Percentiles rank a stretch among this genome's conserved stretches.
phyloP scores from a whole-genome alignment of 805 yeast species.

The Starmerella vaccinii region DNA sequence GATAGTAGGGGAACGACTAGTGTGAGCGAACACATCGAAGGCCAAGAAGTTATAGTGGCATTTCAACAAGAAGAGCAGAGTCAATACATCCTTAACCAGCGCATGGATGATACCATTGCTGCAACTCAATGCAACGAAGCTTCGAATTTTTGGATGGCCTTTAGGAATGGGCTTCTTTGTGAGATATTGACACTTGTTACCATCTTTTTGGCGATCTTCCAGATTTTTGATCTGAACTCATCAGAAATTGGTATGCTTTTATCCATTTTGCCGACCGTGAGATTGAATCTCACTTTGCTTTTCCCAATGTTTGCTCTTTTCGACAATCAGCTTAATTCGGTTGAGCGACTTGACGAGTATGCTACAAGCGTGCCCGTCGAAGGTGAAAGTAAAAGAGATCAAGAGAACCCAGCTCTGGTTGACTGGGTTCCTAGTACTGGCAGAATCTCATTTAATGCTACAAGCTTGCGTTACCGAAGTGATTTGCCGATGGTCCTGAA shows the following conservation, averaged over 20 bases:
- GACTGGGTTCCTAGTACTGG: constrained; percentile 57
- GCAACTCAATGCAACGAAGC: constrained; percentile 53
- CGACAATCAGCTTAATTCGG: constrained; percentile 66
- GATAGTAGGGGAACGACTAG: constrained; percentile 60
- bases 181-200: constrained; percentile 42
- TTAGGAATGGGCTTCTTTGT: constrained; percentile 48
- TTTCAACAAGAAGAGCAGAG: constrained; percentile 42
- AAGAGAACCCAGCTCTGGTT: constrained; percentile 39
- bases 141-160: constrained; percentile 60
- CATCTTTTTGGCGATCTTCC: constrained; percentile 47
- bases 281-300: constrained; percentile 46
- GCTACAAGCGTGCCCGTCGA: constrained; percentile 39
- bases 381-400: constrained; percentile 60
- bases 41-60: constrained; percentile 54
- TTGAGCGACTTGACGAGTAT: constrained; percentile 57
- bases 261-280: constrained; percentile 45
- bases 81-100: constrained; percentile 35
- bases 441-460: constrained; percentile 44
- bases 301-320: constrained; percentile 54
- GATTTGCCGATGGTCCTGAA: constrained; percentile 57
- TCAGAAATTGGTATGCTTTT: constrained; percentile 57
- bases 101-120: constrained; percentile 53
- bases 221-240: constrained; percentile 48
- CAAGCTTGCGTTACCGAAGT: constrained; percentile 51
- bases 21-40: constrained; percentile 57